phyloP scores from a whole-genome alignment of 106 monocot species.

The Acorus calamus region DNA sequence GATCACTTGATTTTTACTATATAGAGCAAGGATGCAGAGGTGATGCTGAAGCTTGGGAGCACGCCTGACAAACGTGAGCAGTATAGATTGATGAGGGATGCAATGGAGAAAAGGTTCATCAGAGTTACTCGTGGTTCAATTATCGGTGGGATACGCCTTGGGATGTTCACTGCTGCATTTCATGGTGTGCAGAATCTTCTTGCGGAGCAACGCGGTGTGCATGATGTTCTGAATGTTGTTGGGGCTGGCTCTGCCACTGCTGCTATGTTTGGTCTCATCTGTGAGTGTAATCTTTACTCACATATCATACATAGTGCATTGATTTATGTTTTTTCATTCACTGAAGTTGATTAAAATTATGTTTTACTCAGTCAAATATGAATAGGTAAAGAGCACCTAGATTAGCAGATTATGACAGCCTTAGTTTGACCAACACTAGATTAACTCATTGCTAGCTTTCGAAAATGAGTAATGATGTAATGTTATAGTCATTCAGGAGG shows the following conservation, averaged over 20 bases:
- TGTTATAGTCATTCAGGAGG: no score
- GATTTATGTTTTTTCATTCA: no score
- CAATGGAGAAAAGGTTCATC: slow-evolving; percentile 95
- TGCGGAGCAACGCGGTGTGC: slow-evolving; percentile 64
- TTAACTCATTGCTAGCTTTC: no score
- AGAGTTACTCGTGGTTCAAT: slow-evolving; percentile 76
- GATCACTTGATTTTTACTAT: slow-evolving; percentile 1
- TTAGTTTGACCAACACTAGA: no score
- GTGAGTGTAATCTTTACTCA: slow-evolving; percentile 25
- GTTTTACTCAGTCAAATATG: no score
- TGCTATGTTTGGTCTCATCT: slow-evolving; percentile 78
- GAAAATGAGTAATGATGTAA: no score
- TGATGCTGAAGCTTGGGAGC: slow-evolving; percentile 93
- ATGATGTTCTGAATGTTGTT: slow-evolving; percentile 90
- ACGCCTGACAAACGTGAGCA: slow-evolving; percentile 92
- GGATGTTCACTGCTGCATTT: slow-evolving; percentile 86
- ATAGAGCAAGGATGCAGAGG: slow-evolving; percentile 98
- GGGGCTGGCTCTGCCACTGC: slow-evolving; percentile 94
- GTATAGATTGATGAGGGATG: slow-evolving; percentile 95
- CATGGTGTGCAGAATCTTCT: slow-evolving; percentile 76
- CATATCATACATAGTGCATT: no score
- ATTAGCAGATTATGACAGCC: no score
- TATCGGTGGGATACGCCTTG: slow-evolving; percentile 85
- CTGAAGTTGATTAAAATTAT: no score
- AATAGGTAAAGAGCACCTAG: no score